Conservation (phyloP, 2,329 filamentous ascomycete species). For the Penicillium sp. region DNA sequence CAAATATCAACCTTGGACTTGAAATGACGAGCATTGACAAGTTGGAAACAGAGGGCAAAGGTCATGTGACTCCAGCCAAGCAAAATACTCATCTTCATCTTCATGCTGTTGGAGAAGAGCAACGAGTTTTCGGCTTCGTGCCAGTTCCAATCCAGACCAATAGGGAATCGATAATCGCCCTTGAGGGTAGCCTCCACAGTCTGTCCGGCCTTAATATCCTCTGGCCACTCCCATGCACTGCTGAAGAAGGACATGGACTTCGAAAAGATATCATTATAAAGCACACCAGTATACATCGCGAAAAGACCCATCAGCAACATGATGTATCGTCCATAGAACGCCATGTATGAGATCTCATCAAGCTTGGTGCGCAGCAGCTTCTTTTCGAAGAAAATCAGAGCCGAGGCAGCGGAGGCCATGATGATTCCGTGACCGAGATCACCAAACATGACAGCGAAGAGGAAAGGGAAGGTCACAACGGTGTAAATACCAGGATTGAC, state of each 20-base stretch:
- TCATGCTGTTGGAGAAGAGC: slow-evolving; percentile 96
- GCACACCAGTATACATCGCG: slow-evolving; percentile 93
- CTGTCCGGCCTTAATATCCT: slow-evolving; percentile 64
- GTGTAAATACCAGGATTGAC: slow-evolving; percentile 95
- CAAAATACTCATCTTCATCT: slow-evolving; percentile 99
- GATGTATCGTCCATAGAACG: slow-evolving; percentile 98
- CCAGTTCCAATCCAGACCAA: slow-evolving; percentile 95
- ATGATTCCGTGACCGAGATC: slow-evolving; percentile 92
- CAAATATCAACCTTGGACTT: slow-evolving; percentile 93
- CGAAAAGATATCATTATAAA: slow-evolving; percentile 98
- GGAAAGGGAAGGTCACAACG: slow-evolving; percentile 97
- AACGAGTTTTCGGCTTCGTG: slow-evolving; percentile 94
- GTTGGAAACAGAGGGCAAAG: slow-evolving; percentile 90
- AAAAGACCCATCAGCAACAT: slow-evolving; percentile 97
- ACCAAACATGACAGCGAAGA: slow-evolving; percentile 99
- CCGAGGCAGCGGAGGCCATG: slow-evolving; percentile 77
- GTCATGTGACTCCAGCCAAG: slow-evolving; percentile 92
- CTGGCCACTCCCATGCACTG: slow-evolving; percentile 86
- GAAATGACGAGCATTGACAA: slow-evolving; percentile 92
- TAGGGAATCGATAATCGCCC: slow-evolving; percentile 82
- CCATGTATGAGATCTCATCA: slow-evolving; percentile 96
- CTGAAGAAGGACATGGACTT: slow-evolving; percentile 85
- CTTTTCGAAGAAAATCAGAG: slow-evolving; percentile 98
- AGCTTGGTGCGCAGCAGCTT: slow-evolving; percentile 80
- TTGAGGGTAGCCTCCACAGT: slow-evolving; percentile 68